Evolutionary conservation across 2,329 filamentous ascomycete genomes (phyloP).

Genomic region (Aspergillus pseudoviridinutans): DNA sequence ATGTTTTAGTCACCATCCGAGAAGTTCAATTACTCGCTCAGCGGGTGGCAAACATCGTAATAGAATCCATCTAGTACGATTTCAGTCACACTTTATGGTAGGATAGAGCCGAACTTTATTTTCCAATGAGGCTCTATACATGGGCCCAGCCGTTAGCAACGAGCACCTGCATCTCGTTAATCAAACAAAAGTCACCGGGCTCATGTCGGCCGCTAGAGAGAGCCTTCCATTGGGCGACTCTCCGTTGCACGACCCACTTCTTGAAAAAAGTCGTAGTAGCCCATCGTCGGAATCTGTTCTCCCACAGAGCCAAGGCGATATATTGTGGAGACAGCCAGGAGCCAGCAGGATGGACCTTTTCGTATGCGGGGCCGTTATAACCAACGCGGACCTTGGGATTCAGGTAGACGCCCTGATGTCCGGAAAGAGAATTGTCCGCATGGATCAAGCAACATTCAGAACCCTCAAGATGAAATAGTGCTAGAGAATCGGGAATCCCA

Average conservation of each 20-base stretch:
- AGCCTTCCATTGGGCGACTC: slow-evolving; percentile 37
- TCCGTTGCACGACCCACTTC: slow-evolving; percentile 24
- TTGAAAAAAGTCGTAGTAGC: slow-evolving; percentile 30
- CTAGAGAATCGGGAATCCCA: slow-evolving; percentile 59
- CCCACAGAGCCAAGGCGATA: slow-evolving; percentile 56
- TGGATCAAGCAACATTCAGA: slow-evolving; percentile 69
- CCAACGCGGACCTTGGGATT: slow-evolving; percentile 41
- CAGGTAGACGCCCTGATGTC: slow-evolving; percentile 31
- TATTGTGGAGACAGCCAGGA: slow-evolving; percentile 46
- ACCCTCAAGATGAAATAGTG: slow-evolving; percentile 56
- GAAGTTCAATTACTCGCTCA: too few species aligned
- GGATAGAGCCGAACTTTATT: too few species aligned
- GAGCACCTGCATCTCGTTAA: slow-evolving; percentile 47
- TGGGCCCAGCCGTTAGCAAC: slow-evolving; percentile 11
- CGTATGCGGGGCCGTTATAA: slow-evolving; percentile 27
- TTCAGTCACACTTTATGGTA: too few species aligned
- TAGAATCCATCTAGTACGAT: too few species aligned
- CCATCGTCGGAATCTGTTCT: slow-evolving; percentile 52
- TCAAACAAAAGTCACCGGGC: slow-evolving; percentile 50
- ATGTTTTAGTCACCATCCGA: too few species aligned
- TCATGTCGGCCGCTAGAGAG: slow-evolving; percentile 25
- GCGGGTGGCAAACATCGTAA: too few species aligned
- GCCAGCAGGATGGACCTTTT: slow-evolving; percentile 40
- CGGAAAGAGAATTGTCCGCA: slow-evolving; percentile 33
- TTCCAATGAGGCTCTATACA: not conserved